Conservation (phyloP, 2,329 filamentous ascomycete genomes). For the Sporothrix brasiliensis region DNA sequence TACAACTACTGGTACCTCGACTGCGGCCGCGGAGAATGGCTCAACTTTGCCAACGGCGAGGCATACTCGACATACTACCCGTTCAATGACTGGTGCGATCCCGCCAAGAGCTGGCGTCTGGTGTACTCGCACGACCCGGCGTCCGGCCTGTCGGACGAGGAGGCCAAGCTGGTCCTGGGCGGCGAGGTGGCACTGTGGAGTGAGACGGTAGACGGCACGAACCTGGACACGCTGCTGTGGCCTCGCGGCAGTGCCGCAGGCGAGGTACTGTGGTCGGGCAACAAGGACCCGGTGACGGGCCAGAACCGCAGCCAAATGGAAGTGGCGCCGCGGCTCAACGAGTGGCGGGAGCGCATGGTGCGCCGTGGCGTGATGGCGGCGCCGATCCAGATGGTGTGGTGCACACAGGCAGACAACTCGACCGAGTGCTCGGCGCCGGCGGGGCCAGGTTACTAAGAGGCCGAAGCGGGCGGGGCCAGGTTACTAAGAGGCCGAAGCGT, state of each 20-base stretch:
- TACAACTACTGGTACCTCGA: constrained; percentile 84
- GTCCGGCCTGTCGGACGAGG: constrained; percentile 60
- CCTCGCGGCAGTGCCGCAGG: constrained; percentile 72
- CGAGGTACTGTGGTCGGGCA: constrained; percentile 80
- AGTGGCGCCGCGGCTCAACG: constrained; percentile 69
- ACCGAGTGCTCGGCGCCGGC: constrained; percentile 49
- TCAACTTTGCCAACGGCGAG: constrained; percentile 66
- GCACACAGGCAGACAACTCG: constrained; percentile 61
- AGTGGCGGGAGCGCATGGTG: constrained; percentile 76
- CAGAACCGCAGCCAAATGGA: constrained; percentile 71
- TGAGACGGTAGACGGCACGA: constrained; percentile 76
- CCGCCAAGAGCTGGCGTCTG: constrained; percentile 78
- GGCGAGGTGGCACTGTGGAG: constrained; percentile 83
- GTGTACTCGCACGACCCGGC: constrained; percentile 81
- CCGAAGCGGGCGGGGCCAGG: constrained; percentile 8
- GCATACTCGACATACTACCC: constrained; percentile 62
- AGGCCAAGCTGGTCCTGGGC: constrained; percentile 71
- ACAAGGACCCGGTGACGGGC: constrained; percentile 62
- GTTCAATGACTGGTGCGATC: constrained; percentile 79
- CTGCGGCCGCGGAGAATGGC: constrained; percentile 78
- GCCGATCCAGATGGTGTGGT: constrained; percentile 73
- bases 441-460: constrained; percentile 32
- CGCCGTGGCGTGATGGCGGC: constrained; percentile 64
- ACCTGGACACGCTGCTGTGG: constrained; percentile 76
- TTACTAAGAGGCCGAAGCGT: constrained; percentile 20